phyloP scores from a whole-genome alignment of 177 flowering plant genomes.

The Vitis hybrid region DNA sequence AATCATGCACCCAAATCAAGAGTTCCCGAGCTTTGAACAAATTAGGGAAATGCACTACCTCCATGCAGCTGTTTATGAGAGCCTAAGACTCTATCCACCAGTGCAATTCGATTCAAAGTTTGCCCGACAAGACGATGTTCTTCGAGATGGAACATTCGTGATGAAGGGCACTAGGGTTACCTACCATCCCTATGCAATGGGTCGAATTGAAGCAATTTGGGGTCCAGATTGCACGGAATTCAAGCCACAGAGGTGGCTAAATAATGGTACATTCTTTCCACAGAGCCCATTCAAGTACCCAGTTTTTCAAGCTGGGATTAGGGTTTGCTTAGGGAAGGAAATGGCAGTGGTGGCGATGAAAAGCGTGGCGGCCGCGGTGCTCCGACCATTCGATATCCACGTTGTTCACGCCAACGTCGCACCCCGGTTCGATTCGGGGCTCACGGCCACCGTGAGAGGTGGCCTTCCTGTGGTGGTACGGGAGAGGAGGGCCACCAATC shows the following conservation, averaged over 20 bases:
- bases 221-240: constrained; percentile 8
- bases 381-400: too few relatives aligned
- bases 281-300: constrained; percentile 11
- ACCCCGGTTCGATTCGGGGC: too few relatives aligned
- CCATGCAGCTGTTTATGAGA: too few relatives aligned
- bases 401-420: too few relatives aligned
- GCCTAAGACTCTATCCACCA: too few relatives aligned
- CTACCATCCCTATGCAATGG: constrained; percentile 16
- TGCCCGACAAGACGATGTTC: constrained; percentile 2
- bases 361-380: background rate
- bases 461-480: too few relatives aligned
- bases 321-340: constrained; percentile 17
- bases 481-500: too few relatives aligned
- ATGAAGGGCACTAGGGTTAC: constrained; percentile 5
- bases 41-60: too few relatives aligned
- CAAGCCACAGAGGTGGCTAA: constrained; percentile 18
- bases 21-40: too few relatives aligned
- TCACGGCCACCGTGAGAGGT: too few relatives aligned
- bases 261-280: background rate
- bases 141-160: constrained; percentile 13
- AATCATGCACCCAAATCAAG: background rate
- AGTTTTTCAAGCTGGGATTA: constrained; percentile 17
- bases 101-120: background rate
- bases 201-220: constrained; percentile 14
- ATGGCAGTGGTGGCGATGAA: constrained; percentile 12